Evolutionary conservation across 2,329 filamentous ascomycete species (phyloP).

Genomic region (Fonsecaea nubica): DNA sequence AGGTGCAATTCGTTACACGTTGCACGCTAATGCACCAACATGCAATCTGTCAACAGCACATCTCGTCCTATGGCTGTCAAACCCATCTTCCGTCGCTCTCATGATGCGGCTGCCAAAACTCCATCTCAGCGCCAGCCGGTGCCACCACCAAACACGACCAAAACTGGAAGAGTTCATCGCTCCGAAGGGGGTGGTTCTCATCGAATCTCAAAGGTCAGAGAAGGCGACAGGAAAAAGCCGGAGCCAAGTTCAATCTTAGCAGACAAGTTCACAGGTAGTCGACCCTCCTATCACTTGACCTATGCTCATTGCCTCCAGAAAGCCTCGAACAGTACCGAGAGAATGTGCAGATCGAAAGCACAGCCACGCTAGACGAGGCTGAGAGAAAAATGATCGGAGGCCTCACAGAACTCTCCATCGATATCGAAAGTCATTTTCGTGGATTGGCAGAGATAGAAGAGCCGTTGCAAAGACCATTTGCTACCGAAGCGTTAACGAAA

Average conservation of each 20-base stretch:
- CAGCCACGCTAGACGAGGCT: constrained; percentile 14
- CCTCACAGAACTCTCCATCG: constrained; percentile 24
- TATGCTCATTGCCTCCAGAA: constrained; percentile 23
- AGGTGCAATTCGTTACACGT: neutral
- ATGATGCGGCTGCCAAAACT: constrained; percentile 11
- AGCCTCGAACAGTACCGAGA: constrained; percentile 32
- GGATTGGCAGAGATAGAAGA: constrained; percentile 24
- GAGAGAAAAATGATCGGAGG: constrained; percentile 14
- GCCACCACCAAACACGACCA: neutral
- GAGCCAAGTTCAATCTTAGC: constrained; percentile 19
- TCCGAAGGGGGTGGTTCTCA: constrained; percentile 6
- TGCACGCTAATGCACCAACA: constrained; percentile 1
- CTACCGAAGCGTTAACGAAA: constrained; percentile 24
- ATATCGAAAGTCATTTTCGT: constrained; percentile 23
- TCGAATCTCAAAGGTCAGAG: constrained; percentile 15
- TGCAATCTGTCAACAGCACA: constrained; percentile 15
- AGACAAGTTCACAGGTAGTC: constrained; percentile 28
- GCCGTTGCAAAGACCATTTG: constrained; percentile 24
- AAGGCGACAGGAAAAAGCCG: constrained; percentile 6
- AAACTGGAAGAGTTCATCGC: constrained; percentile 9
- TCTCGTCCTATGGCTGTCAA: constrained; percentile 6
- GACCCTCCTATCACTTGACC: neutral
- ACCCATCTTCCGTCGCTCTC: constrained; percentile 15
- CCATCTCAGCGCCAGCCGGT: constrained; percentile 5
- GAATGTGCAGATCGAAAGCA: constrained; percentile 16